Evolutionary conservation across 139 green algal species (phyloP).

Genomic region (Edaphochlamys debaryana): DNA sequence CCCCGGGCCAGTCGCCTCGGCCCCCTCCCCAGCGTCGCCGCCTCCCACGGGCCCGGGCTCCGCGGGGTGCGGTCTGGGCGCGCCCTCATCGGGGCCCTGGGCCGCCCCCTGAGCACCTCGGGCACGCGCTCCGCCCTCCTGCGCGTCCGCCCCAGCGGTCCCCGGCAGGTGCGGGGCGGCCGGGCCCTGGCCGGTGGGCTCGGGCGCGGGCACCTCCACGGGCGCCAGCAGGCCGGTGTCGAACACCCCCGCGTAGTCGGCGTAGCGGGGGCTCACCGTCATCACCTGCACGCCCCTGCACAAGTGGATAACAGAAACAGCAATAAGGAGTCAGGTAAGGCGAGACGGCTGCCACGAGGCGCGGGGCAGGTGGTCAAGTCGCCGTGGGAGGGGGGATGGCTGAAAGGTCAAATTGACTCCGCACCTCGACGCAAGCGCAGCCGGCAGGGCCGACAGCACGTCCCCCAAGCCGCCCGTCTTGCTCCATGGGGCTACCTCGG

Average conservation of each 20-base stretch:
- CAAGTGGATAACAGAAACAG: neutral
- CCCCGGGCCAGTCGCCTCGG: too few species aligned
- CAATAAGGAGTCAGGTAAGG: too few species aligned
- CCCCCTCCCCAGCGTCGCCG: too few species aligned
- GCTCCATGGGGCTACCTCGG: slow-evolving; percentile 83
- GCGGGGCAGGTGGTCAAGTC: neutral
- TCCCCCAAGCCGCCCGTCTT: slow-evolving; percentile 89
- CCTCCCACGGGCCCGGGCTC: too few species aligned
- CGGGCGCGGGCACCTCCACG: slow-evolving; percentile 54
- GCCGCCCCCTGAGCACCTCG: too few species aligned
- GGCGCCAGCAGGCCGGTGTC: slow-evolving; percentile 70
- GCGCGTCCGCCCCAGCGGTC: too few species aligned
- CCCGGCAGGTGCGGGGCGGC: too few species aligned
- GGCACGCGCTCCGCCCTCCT: too few species aligned
- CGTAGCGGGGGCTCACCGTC: slow-evolving; percentile 84
- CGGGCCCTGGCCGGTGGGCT: too few species aligned
- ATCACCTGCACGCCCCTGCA: slow-evolving; percentile 86
- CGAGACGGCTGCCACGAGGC: neutral
- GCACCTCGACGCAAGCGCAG: slow-evolving; percentile 66
- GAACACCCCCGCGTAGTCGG: slow-evolving; percentile 60
- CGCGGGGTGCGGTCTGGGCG: too few species aligned
- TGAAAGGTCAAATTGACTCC: neutral
- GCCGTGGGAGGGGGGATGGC: neutral
- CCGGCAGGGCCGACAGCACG: slow-evolving; percentile 78
- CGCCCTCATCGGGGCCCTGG: too few species aligned